These are phyloP conservation scores for Hypholoma fasciculare DNA, from an alignment of 768 basidiomycete species.

Conservation along the genomic window DNA sequence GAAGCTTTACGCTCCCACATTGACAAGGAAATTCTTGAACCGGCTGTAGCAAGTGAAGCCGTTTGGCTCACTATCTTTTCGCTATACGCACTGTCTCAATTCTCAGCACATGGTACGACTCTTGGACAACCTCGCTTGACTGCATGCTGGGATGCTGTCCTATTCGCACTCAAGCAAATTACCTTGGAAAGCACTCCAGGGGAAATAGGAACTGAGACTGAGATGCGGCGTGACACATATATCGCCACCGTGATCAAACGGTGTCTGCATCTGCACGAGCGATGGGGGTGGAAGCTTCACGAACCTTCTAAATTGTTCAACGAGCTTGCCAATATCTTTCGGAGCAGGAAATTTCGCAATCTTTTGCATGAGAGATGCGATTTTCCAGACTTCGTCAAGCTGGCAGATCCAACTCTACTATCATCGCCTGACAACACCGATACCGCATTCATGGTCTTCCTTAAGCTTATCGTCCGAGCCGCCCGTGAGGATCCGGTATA, in stretches of 20 bases:
- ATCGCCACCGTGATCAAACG: slow-evolving; percentile 67
- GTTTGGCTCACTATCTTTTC: slow-evolving; percentile 73
- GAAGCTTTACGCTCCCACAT: slow-evolving; percentile 16
- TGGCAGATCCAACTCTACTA: slow-evolving; percentile 54
- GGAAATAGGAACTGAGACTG: slow-evolving; percentile 29
- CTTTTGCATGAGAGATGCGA: slow-evolving; percentile 60
- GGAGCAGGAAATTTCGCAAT: slow-evolving; percentile 73
- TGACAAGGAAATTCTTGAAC: slow-evolving; percentile 17
- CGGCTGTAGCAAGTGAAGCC: slow-evolving; percentile 55
- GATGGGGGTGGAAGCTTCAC: slow-evolving; percentile 77
- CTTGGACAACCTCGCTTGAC: slow-evolving; percentile 37
- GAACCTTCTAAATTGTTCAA: slow-evolving; percentile 60
- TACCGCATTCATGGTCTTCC: slow-evolving; percentile 74
- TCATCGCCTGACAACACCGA: slow-evolving; percentile 53
- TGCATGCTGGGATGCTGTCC: slow-evolving; percentile 68
- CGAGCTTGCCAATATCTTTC: slow-evolving; percentile 71
- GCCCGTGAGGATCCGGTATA: slow-evolving; percentile 29
- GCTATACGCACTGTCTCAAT: slow-evolving; percentile 77
- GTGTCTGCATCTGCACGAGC: slow-evolving; percentile 68
- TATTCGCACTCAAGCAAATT: slow-evolving; percentile 57
- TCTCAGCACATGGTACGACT: slow-evolving; percentile 53
- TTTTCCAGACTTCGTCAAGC: slow-evolving; percentile 71
- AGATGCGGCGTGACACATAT: slow-evolving; percentile 69
- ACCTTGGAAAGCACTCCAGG: slow-evolving; percentile 48
- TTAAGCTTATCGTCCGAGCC: slow-evolving; percentile 79